These are phyloP conservation scores for Kuraishia borneana DNA, from an alignment of 805 yeast species.

Conservation along the genomic window DNA sequence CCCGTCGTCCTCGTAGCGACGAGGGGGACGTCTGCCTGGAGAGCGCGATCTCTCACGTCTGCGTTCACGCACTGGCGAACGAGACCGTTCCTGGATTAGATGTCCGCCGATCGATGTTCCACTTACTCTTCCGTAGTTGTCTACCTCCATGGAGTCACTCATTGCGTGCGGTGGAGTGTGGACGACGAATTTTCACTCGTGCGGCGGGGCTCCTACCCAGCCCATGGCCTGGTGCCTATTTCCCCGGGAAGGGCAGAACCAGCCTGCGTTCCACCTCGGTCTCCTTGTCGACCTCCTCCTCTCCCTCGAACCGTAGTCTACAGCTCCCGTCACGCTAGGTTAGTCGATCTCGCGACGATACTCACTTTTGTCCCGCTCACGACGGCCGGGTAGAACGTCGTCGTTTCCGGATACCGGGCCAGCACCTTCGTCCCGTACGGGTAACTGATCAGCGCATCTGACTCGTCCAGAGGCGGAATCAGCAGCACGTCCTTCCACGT, in stretches of 20 bases:
- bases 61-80: slow-evolving; percentile 6
- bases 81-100: slow-evolving; percentile 1
- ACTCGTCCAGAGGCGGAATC: slow-evolving; percentile 46
- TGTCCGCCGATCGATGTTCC: slow-evolving; percentile 1
- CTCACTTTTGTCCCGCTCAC: slow-evolving; percentile 55
- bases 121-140: slow-evolving; percentile 52
- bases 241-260: slow-evolving; percentile 62
- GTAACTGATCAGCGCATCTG: slow-evolving; percentile 33
- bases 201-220: not conserved
- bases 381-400: slow-evolving; percentile 92
- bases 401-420: slow-evolving; percentile 95
- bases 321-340: slow-evolving; percentile 55
- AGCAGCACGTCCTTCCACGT: slow-evolving; percentile 68
- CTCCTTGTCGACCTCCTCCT: slow-evolving; percentile 91
- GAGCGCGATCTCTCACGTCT: slow-evolving; percentile 20
- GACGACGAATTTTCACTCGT: not conserved
- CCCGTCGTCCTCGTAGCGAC: not conserved
- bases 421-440: slow-evolving; percentile 74
- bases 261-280: slow-evolving; percentile 82
- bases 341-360: not conserved
- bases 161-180: slow-evolving; percentile 12
- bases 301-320: slow-evolving; percentile 83
- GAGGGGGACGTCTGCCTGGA: slow-evolving; percentile 10
- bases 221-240: not conserved
- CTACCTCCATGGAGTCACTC: slow-evolving; percentile 53